Percentiles rank a stretch among this genome's conserved stretches.
These are phyloP conservation scores for Barbarea vulgaris DNA, from an alignment of 345 rosid species.

Conservation along the genomic window DNA sequence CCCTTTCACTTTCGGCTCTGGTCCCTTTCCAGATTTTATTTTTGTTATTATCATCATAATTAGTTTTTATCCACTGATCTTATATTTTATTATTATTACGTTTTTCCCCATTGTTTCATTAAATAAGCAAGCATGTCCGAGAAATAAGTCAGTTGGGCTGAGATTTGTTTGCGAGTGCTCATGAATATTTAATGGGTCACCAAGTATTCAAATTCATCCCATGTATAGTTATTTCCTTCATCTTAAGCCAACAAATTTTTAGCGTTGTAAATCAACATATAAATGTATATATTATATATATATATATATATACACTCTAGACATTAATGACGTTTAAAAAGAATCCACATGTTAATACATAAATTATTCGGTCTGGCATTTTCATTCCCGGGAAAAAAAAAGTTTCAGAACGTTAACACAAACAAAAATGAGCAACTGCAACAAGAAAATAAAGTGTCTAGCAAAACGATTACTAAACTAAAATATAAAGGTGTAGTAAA, in stretches of 20 bases:
- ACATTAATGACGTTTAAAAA: background rate
- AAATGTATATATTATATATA: background rate
- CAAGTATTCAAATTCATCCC: background rate
- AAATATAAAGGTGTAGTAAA: background rate
- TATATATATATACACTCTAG: background rate
- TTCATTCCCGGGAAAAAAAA: background rate
- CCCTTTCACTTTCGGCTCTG: slow-evolving; percentile 44
- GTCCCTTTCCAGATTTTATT: slow-evolving; percentile 38
- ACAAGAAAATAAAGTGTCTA: background rate
- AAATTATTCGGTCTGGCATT: background rate
- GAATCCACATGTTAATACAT: background rate
- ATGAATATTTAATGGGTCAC: slow-evolving; percentile 23
- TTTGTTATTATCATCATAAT: slow-evolving; percentile 31
- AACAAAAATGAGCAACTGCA: background rate
- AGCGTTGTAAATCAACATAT: slow-evolving; percentile 3
- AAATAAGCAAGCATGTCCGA: background rate
- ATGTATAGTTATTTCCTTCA: background rate
- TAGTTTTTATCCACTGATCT: slow-evolving; percentile 30
- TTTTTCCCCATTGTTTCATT: slow-evolving; percentile 2
- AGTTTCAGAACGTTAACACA: background rate
- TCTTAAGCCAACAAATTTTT: background rate
- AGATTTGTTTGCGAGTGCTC: slow-evolving; percentile 5
- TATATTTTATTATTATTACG: slow-evolving; percentile 16
- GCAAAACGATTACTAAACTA: background rate
- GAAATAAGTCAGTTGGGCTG: slow-evolving; percentile 18